These are phyloP conservation scores for Cordyceps cicadae DNA, from an alignment of 2,329 filamentous ascomycete species.

Conservation along the genomic window DNA sequence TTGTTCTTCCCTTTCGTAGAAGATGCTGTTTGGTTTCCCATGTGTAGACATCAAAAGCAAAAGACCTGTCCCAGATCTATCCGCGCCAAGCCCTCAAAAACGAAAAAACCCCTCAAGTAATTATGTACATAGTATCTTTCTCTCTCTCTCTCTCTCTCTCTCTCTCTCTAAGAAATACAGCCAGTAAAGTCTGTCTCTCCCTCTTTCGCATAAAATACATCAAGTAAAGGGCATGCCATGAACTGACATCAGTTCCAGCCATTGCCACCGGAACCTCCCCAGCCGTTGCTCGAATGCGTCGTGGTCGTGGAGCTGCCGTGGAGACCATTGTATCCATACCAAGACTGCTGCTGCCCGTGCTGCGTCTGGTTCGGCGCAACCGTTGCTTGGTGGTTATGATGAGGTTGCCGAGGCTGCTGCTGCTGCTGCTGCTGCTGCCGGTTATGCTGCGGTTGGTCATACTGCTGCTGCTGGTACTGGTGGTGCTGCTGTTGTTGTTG, in stretches of 20 bases:
- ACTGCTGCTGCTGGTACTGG: too few species aligned
- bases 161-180: too few species aligned
- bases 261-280: not conserved
- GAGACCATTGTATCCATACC: slow-evolving; percentile 3
- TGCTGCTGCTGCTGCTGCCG: too few species aligned
- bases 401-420: too few species aligned
- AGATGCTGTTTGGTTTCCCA: not conserved
- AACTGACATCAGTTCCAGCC: not conserved
- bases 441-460: not conserved
- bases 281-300: not conserved
- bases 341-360: not conserved
- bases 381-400: not conserved
- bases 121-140: not conserved
- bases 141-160: too few species aligned
- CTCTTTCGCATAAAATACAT: not conserved
- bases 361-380: not conserved
- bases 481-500: too few species aligned
- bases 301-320: not conserved
- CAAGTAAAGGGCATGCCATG: not conserved
- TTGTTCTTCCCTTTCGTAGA: not conserved
- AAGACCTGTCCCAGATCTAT: not conserved
- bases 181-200: too few species aligned
- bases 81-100: not conserved
- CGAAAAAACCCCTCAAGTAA: not conserved
- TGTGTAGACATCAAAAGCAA: not conserved